Percentiles rank a stretch among this genome's conserved stretches.
phyloP scores from a whole-genome alignment of 768 basidiomycete species.

The Mrakia blollopis region DNA sequence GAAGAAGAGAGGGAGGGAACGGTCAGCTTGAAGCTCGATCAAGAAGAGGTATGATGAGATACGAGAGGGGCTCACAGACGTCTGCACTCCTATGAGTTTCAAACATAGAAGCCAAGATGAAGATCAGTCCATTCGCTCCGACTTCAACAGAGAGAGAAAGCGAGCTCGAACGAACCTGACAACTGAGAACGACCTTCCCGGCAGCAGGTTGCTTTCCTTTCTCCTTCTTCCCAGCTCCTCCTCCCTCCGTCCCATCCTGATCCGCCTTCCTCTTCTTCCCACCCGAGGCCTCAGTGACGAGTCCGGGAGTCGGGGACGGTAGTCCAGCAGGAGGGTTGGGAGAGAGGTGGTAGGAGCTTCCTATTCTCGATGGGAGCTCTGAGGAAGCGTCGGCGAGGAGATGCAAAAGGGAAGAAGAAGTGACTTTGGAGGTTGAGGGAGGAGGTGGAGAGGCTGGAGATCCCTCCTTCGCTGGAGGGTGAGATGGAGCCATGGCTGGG shows the following conservation, averaged over 20 bases:
- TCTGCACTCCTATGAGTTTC: neutral
- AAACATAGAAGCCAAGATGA: neutral
- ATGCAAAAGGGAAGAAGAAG: constrained; percentile 21
- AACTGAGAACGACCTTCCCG: neutral
- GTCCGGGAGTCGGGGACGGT: neutral
- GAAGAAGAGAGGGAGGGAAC: too few species aligned
- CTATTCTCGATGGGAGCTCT: constrained; percentile 9
- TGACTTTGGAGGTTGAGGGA: neutral
- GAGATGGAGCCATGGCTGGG: neutral
- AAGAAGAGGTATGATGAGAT: neutral
- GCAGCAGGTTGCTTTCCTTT: neutral
- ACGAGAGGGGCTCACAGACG: neutral
- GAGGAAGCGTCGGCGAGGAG: constrained; percentile 18
- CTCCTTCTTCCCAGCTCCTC: neutral
- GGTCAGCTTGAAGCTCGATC: neutral
- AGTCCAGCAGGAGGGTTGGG: constrained; percentile 2
- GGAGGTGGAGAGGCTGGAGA: neutral
- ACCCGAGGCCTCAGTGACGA: neutral
- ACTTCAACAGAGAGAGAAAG: neutral
- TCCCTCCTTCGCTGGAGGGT: neutral
- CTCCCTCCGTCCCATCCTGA: neutral
- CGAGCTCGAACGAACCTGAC: neutral
- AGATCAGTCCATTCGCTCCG: neutral
- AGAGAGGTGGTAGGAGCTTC: constrained; percentile 16
- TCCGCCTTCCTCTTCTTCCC: constrained; percentile 23